A percentile compares a stretch with the other conserved stretches of the same genome.
These are phyloP conservation scores for Naganishia kalamii DNA, from an alignment of 768 basidiomycete genomes.

Conservation along the genomic window DNA sequence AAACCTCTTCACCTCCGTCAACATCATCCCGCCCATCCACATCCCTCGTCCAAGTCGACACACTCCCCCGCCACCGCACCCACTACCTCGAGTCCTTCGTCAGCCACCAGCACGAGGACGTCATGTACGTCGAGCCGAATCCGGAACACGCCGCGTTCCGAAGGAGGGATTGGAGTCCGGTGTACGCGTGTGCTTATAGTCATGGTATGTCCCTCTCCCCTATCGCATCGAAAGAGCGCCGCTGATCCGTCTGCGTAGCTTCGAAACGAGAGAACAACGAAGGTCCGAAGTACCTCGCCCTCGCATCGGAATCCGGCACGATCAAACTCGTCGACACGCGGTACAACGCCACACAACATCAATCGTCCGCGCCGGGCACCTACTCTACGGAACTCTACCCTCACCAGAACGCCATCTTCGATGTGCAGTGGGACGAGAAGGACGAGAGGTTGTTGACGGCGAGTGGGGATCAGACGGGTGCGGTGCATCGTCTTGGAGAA, in stretches of 20 bases:
- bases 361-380: background rate
- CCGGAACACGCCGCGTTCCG: slow-evolving; percentile 5
- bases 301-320: slow-evolving; percentile 3
- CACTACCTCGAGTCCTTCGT: slow-evolving; percentile 14
- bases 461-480: slow-evolving; percentile 33
- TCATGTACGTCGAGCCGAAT: slow-evolving; percentile 11
- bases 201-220: slow-evolving; percentile 14
- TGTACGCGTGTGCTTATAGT: slow-evolving; percentile 22
- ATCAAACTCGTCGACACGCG: slow-evolving; percentile 3
- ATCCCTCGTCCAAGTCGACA: background rate
- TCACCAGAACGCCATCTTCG: slow-evolving; percentile 43
- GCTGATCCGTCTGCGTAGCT: no score
- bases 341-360: background rate
- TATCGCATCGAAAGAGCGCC: no score
- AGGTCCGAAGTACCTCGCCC: background rate
- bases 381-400: background rate
- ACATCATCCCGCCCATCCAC: background rate
- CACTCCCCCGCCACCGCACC: background rate
- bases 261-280: background rate
- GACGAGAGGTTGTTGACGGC: slow-evolving; percentile 36
- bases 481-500: background rate
- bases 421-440: slow-evolving; percentile 40
- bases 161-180: slow-evolving; percentile 12
- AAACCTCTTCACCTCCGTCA: no score
- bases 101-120: background rate